Evolutionary conservation across 331 rosid species (phyloP).

Genomic region (Phaseolus coccineus): DNA sequence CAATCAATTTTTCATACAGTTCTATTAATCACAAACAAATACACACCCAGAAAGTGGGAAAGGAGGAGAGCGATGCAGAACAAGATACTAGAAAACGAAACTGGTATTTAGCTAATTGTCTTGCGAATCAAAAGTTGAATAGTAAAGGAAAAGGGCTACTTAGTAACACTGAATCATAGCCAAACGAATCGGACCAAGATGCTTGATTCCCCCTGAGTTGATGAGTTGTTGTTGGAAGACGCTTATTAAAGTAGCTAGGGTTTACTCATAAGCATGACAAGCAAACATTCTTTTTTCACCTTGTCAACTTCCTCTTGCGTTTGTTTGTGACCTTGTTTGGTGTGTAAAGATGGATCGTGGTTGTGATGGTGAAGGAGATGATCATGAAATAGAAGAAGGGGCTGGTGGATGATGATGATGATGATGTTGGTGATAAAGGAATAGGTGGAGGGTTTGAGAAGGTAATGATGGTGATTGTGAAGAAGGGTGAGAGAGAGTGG

Average conservation of each 20-base stretch:
- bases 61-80: neutral
- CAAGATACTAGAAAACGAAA: neutral
- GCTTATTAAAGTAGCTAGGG: slow-evolving; percentile 37
- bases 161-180: slow-evolving; percentile 10
- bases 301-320: neutral
- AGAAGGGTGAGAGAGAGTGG: slow-evolving; percentile 46
- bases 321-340: neutral
- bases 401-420: neutral
- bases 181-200: slow-evolving; percentile 50
- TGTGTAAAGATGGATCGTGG: neutral
- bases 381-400: neutral
- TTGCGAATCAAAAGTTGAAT: slow-evolving; percentile 9
- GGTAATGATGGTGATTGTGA: slow-evolving; percentile 51
- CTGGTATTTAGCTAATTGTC: neutral
- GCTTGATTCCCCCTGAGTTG: slow-evolving; percentile 54
- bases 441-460: slow-evolving; percentile 19
- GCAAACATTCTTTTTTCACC: neutral
- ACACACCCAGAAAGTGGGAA: slow-evolving; percentile 19
- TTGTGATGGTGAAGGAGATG: neutral
- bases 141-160: neutral
- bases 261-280: slow-evolving; percentile 39
- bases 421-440: neutral
- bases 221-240: slow-evolving; percentile 18
- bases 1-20: neutral
- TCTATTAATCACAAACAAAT: neutral